Base-by-base conservation (phyloP, 495 filamentous ascomycete species). In the Penicillium canescens region DNA sequence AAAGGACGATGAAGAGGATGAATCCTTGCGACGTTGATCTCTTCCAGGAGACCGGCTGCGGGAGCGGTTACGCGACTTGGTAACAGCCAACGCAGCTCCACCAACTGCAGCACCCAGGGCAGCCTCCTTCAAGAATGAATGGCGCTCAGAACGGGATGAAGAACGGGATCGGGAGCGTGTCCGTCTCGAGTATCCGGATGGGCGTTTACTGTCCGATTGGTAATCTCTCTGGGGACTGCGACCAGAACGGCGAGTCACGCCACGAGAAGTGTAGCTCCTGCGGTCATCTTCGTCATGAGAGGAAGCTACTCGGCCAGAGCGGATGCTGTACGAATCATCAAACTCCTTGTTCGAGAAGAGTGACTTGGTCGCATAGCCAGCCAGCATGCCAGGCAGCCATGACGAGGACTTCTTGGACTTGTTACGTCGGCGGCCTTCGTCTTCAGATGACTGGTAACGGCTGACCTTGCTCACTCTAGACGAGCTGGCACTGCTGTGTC, bases 321-420 rank as follows among this genome's bases (percentile, higher is more conserved):
- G 78, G 39, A 84, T 60, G 51, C 77, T 84, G 54, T 85, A 84
- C 1, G 77, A 82, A 57, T 86, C 85, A 54, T 83, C 78, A 52
- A 81, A 83, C 47, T 85, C 79, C 42, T 74, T 74, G 48, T 63
- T 73, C 20, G 73, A 72, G 43, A 79, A 80, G 12, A 86, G 56
- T 13, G 73, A 77, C 57, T 82, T 81, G n/a, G 77, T 72, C 21
- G 77, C 79, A 56, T 81, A 83, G 23, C 80, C 76, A 31, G 76
- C 79, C 13, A 86, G 58, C 65, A 79, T 77, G 4, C 76, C 76
- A 4, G 78, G 81, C 21, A 86, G 56, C 78, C 78, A 81, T 28
- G 78, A 79, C 14, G 60, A 59, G 13, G 64, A 58, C 68, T 76
- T 57, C 48, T 70, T 40, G 54, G 72, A 70, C 38, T 69, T 71